Base-by-base conservation (phyloP, 768 basidiomycete species). In the Tulasnella sp. region DNA sequence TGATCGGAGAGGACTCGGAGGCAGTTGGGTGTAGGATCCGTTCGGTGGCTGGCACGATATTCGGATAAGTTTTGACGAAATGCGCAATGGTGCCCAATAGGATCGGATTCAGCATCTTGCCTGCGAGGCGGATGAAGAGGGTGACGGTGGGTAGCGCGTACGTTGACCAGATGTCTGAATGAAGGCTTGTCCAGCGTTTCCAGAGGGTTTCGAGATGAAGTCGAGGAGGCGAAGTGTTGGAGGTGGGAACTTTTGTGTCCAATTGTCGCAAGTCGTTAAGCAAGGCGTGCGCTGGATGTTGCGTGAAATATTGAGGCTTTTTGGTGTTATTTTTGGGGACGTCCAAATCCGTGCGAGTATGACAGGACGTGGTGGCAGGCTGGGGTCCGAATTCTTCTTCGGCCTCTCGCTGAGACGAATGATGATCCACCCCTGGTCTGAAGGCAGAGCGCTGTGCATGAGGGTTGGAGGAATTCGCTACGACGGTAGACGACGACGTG, bases 101-200 rank as follows among this genome's bases (percentile, higher is more conserved):
- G 67, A 58, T 37, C 7, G 73, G 42, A 25, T 58, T 74, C 17
- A 54, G 34, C 42, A 67, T 37, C 36, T 54, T 74, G 45, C 73
- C 73, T 9, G 73, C 73, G 5, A 74, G 52, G 22, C 54, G 73
- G 39, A 74, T 34, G 73, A 74, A 74, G 14, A 54, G 73, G 0
- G 49, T 37, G 4, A 74, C 29, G 73, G 64, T 74, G 34, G 73
- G 40, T n/a, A 70, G 69, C 19, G 40, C 69, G 69, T 70, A 70
- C n/a, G 69, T 38, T 14, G 69, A 42, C 69, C 69, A 64, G 45
- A 58, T 29, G 17, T 52, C 36, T 25, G 58, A 67, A n/a, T 70
- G 34, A 39, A 74, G 12, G 9, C 29, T 58, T 22, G 73, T 40
- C 73, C 73, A 74, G 12, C 73, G 73, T n/a, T 52, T 12, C 73